Base-by-base conservation (phyloP, 78 protist species). In the Ministeria vibrans region DNA sequence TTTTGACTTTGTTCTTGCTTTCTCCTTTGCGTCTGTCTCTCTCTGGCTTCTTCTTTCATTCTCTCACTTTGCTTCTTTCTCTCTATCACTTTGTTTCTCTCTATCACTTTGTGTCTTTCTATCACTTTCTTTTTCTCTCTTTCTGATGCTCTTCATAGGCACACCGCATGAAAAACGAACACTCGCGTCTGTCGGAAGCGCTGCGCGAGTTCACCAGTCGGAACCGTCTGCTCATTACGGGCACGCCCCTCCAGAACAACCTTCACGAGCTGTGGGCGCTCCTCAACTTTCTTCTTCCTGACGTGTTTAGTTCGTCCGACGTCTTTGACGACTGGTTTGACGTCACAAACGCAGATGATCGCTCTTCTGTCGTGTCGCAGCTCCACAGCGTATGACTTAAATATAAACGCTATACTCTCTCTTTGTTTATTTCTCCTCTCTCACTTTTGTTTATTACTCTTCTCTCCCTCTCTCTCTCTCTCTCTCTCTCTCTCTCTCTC, bases 261-360 rank as follows among this genome's bases (percentile, higher is more conserved):
- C 81, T 98, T 34, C 95, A 92, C 74, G 99, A 98, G 86, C 88
- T 98, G 28, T 97, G 99, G 99, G 96, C 99, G 38, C 92, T 98
- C 42, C 91, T 98, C 76, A 96, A 98, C 89, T 97, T 95, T 79
- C 83, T 98, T 44, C 82, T 94, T 28, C 99, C 99, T 28, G 96
- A 86, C 41, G 74, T 94, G 36, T 98, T 98, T 78, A 36, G 73
- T 23, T 75, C 90, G 55, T 25, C 88, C 55, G 95, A 88, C 20
- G 89, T 83, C 27, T 96, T 98, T 73, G 97, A 97, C 78, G 44
- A 44, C 27, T 92, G 96, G 96, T 96, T 96, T 73, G 42, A 91
- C 42, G n/a, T 88, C 61, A 75, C 41, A n/a, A 32, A 66, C 27
- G 76, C 78, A 11, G 75, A 78, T 30, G 88, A 77, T 38, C 91